Conservation (phyloP, 2,329 filamentous ascomycete genomes). For the Cladophialophora immunda region DNA sequence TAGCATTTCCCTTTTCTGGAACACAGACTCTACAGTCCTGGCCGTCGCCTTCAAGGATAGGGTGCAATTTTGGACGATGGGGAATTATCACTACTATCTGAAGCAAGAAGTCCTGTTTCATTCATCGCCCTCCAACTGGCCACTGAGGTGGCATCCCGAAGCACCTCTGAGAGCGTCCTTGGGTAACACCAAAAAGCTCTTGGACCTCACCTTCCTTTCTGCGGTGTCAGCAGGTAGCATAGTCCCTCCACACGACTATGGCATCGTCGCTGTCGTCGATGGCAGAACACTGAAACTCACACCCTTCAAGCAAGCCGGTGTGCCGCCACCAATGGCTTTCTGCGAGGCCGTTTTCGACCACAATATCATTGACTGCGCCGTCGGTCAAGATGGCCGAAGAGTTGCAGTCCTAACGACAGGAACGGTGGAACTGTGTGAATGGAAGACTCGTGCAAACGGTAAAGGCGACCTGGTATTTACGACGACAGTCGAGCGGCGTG, state of each 20-base stretch:
- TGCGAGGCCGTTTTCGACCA: slow-evolving; percentile 72
- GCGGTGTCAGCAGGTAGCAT: slow-evolving; percentile 69
- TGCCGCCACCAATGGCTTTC: slow-evolving; percentile 92
- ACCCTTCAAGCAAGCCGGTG: slow-evolving; percentile 80
- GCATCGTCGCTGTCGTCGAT: slow-evolving; percentile 84
- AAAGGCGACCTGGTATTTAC: slow-evolving; percentile 58
- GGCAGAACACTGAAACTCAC: slow-evolving; percentile 83
- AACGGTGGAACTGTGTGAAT: slow-evolving; percentile 74
- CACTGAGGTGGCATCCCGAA: slow-evolving; percentile 80
- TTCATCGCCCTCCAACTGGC: slow-evolving; percentile 38
- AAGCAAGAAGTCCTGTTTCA: slow-evolving; percentile 78
- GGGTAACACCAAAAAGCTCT: slow-evolving; percentile 50
- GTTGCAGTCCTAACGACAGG: slow-evolving; percentile 76
- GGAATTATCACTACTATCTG: slow-evolving; percentile 97
- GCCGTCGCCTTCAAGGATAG: slow-evolving; percentile 78
- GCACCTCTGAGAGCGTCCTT: slow-evolving; percentile 75
- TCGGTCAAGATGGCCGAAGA: slow-evolving; percentile 69
- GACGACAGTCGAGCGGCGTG: slow-evolving; percentile 51
- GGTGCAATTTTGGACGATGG: slow-evolving; percentile 95
- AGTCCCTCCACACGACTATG: slow-evolving; percentile 76
- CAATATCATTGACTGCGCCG: slow-evolving; percentile 76
- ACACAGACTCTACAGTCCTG: slow-evolving; percentile 87
- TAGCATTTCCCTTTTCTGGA: slow-evolving; percentile 80
- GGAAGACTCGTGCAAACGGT: slow-evolving; percentile 62
- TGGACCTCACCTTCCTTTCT: slow-evolving; percentile 32